Conservation (phyloP, 1,284 basidiomycete genomes). For the Naganishia sp. region DNA sequence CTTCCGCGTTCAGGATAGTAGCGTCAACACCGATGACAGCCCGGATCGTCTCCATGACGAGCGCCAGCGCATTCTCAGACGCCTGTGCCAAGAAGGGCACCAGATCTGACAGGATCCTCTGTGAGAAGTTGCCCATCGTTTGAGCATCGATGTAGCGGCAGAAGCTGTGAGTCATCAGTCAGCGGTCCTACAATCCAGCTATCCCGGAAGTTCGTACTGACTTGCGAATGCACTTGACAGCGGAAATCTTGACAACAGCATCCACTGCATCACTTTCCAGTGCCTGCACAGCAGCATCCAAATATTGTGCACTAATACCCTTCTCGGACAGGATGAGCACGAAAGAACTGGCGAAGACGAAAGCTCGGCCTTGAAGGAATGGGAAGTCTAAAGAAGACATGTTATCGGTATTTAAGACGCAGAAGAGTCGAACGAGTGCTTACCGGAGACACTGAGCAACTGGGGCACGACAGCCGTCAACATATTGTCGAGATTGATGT, state of each 20-base stretch:
- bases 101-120: constrained; percentile 76
- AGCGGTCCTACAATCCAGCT: too few species aligned
- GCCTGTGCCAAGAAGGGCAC: constrained; percentile 78
- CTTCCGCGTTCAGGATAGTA: constrained; percentile 66
- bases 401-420: neutral
- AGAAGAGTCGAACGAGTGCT: constrained; percentile 2
- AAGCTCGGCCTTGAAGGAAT: constrained; percentile 90
- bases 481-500: constrained; percentile 74
- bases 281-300: constrained; percentile 80
- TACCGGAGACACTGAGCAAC: constrained; percentile 58
- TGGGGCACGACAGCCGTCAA: constrained; percentile 78
- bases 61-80: constrained; percentile 83
- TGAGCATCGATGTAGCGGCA: constrained; percentile 58
- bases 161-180: constrained; percentile 49
- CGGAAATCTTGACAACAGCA: constrained; percentile 87
- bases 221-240: constrained; percentile 89
- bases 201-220: constrained; percentile 52
- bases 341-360: constrained; percentile 92
- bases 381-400: constrained; percentile 63
- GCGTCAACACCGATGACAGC: constrained; percentile 74
- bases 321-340: constrained; percentile 67
- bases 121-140: constrained; percentile 65
- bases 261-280: constrained; percentile 71
- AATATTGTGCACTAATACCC: constrained; percentile 74
- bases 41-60: constrained; percentile 82